These are phyloP conservation scores for Gossypium ekmanianum DNA, from an alignment of 345 rosid species.

Conservation along the genomic window DNA sequence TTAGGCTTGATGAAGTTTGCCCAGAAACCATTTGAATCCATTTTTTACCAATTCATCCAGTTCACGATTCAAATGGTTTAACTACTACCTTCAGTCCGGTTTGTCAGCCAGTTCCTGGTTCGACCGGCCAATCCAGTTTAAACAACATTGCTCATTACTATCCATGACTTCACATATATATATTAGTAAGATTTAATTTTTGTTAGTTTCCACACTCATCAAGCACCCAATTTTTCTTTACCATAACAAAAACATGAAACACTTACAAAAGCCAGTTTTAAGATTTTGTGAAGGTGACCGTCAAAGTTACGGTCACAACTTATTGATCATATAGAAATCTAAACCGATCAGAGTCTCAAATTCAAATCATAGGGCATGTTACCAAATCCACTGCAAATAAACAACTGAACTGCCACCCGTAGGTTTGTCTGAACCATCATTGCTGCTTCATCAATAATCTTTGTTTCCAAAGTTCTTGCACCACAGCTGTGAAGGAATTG, in stretches of 20 bases:
- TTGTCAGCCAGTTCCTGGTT: too few relatives aligned
- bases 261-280: not conserved
- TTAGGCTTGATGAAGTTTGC: too few relatives aligned
- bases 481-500: slow-evolving; percentile 98
- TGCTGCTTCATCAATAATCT: slow-evolving; percentile 36
- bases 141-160: too few relatives aligned
- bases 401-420: slow-evolving; percentile 8
- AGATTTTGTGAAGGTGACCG: not conserved
- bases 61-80: too few relatives aligned
- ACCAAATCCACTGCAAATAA: slow-evolving; percentile 2
- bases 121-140: too few relatives aligned
- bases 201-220: too few relatives aligned
- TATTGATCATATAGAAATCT: slow-evolving; percentile 20
- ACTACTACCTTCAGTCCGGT: too few relatives aligned
- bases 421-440: slow-evolving; percentile 9
- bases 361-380: slow-evolving; percentile 10
- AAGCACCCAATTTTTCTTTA: not conserved
- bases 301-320: not conserved
- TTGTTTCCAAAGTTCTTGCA: slow-evolving; percentile 97
- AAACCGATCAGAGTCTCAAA: not conserved
- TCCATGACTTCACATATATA: too few relatives aligned
- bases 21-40: too few relatives aligned
- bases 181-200: too few relatives aligned
- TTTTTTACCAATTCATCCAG: too few relatives aligned
- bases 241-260: not conserved